phyloP scores from a whole-genome alignment of 2,329 filamentous ascomycete genomes.

The Xylariales sp. region DNA sequence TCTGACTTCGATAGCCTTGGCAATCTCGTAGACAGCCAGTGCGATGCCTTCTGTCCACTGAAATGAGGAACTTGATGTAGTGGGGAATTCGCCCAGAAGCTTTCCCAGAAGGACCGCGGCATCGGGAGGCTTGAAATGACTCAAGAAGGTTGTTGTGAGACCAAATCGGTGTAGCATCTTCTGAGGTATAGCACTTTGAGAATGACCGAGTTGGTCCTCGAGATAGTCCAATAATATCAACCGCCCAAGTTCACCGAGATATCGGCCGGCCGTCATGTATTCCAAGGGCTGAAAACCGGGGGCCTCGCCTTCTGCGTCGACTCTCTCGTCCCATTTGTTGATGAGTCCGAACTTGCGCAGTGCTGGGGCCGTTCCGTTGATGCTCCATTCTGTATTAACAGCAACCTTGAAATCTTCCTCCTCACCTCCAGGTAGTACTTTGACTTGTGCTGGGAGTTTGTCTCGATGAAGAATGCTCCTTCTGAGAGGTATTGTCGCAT shows the following conservation, averaged over 20 bases:
- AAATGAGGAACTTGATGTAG: slow-evolving; percentile 42
- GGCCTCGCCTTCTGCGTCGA: slow-evolving; percentile 62
- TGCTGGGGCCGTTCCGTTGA: slow-evolving; percentile 68
- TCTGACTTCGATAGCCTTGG: slow-evolving; percentile 64
- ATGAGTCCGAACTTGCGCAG: slow-evolving; percentile 59
- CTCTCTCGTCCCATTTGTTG: slow-evolving; percentile 63
- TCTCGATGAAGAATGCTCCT: slow-evolving; percentile 56
- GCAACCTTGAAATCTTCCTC: slow-evolving; percentile 59
- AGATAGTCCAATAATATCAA: slow-evolving; percentile 65
- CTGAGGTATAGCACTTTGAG: slow-evolving; percentile 44
- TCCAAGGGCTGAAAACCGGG: slow-evolving; percentile 79
- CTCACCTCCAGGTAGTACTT: slow-evolving; percentile 40
- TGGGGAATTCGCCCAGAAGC: slow-evolving; percentile 50
- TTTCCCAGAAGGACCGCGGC: slow-evolving; percentile 37
- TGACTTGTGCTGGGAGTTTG: slow-evolving; percentile 52
- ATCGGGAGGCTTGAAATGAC: slow-evolving; percentile 58
- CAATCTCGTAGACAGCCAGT: slow-evolving; percentile 58
- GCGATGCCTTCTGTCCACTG: slow-evolving; percentile 60
- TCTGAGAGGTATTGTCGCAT: slow-evolving; percentile 72
- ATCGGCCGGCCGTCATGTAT: slow-evolving; percentile 77
- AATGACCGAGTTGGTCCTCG: slow-evolving; percentile 35
- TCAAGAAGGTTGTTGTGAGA: slow-evolving; percentile 68
- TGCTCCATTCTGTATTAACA: slow-evolving; percentile 82
- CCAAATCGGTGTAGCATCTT: slow-evolving; percentile 55
- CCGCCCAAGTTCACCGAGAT: slow-evolving; percentile 71